Percentiles rank a stretch among this genome's conserved stretches.
Evolutionary conservation across 495 filamentous ascomycete genomes (phyloP).

Genomic region (Monascus purpureus): DNA sequence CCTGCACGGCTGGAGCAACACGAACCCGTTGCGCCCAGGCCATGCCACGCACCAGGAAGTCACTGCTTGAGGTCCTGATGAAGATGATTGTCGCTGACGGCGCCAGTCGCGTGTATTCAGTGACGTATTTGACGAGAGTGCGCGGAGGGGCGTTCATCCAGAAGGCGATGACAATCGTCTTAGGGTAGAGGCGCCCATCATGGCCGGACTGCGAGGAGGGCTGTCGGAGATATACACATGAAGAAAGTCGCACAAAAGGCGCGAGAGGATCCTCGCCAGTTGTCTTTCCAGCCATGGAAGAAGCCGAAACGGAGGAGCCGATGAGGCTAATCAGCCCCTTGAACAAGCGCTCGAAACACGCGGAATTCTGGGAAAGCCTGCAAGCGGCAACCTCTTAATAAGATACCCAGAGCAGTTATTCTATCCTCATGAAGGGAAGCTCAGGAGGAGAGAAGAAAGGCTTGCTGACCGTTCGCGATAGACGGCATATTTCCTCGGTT

Average conservation of each 20-base stretch:
- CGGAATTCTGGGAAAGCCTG: too few species aligned
- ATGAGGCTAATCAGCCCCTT: not conserved
- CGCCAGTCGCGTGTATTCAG: conserved; percentile 19
- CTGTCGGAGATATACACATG: conserved; percentile 23
- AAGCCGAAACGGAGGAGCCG: too few species aligned
- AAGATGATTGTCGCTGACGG: conserved; percentile 28
- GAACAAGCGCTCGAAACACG: too few species aligned
- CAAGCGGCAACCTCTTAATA: too few species aligned
- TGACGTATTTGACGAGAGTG: conserved; percentile 23
- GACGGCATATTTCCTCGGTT: too few species aligned
- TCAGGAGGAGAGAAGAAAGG: too few species aligned
- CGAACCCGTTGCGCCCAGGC: conserved; percentile 14
- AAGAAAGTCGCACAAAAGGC: conserved; percentile 15
- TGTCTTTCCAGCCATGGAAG: not conserved
- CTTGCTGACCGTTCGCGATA: too few species aligned
- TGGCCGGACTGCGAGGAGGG: conserved; percentile 4
- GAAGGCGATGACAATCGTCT: conserved; percentile 24
- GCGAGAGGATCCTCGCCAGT: not conserved
- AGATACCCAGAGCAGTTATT: too few species aligned
- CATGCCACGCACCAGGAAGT: conserved; percentile 20
- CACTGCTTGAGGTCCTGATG: conserved; percentile 20
- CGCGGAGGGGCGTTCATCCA: conserved; percentile 32
- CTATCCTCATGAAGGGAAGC: too few species aligned
- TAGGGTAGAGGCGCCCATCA: conserved; percentile 7
- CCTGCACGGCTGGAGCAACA: conserved; percentile 23